Percentiles rank a stretch among this genome's conserved stretches.
These are phyloP conservation scores for Zygnema circumcarinatum DNA, from an alignment of 139 green algal genomes.

Conservation along the genomic window DNA sequence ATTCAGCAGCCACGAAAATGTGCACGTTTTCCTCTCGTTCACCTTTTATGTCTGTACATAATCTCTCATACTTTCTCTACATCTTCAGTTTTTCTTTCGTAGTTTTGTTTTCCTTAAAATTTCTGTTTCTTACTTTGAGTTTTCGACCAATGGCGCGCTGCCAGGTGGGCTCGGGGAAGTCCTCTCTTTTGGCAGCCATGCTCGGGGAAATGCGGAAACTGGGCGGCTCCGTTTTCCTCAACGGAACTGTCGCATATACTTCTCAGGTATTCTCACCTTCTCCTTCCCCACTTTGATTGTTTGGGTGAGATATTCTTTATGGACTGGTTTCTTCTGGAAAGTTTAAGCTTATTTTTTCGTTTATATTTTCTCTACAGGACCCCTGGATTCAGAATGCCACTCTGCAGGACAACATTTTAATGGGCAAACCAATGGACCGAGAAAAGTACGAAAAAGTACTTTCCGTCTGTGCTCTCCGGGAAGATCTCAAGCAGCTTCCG, in stretches of 20 bases:
- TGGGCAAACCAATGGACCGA: conserved; percentile 57
- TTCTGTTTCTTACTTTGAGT: no score
- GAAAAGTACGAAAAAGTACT: conserved; percentile 53
- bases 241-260: conserved; percentile 52
- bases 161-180: conserved; percentile 64
- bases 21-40: no score
- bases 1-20: no score
- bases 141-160: no score
- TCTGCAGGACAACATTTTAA: conserved; percentile 69
- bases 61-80: conserved; percentile 12
- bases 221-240: conserved; percentile 18
- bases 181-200: conserved; percentile 58
- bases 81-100: not conserved
- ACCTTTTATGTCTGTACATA: no score
- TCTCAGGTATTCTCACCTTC: conserved; percentile 40
- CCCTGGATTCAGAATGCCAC: conserved; percentile 69
- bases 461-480: conserved; percentile 47
- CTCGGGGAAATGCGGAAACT: conserved; percentile 50
- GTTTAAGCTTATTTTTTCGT: conserved; percentile 2
- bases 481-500: conserved; percentile 55
- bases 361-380: conserved; percentile 41
- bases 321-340: no score
- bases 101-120: no score
- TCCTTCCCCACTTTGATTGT: not conserved
- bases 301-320: not conserved